Percentiles rank a stretch among this genome's conserved stretches.
phyloP scores from a whole-genome alignment of 352 stramenopile genomes.

The Phytophthora agathidicida region DNA sequence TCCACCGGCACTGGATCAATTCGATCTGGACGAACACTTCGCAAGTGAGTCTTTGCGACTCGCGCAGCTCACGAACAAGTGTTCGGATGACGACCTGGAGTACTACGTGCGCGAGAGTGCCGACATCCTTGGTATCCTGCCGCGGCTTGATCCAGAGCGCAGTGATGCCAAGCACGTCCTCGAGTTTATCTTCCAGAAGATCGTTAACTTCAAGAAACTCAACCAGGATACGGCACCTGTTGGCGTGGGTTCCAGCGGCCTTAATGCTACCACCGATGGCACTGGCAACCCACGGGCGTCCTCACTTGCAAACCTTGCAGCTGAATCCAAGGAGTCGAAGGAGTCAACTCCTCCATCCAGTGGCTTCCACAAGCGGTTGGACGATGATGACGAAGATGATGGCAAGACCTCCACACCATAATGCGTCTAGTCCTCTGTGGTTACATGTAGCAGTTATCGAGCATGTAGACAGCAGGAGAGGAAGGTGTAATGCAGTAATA shows the following conservation, averaged over 20 bases:
- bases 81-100: constrained; percentile 93
- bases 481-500: constrained; percentile 28
- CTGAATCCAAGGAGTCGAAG: constrained; percentile 28
- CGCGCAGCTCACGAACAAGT: constrained; percentile 96
- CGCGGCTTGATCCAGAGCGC: constrained; percentile 74
- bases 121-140: constrained; percentile 91
- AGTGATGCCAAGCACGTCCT: constrained; percentile 91
- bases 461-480: constrained; percentile 14
- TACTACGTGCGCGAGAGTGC: constrained; percentile 95
- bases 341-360: constrained; percentile 27
- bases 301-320: constrained; percentile 15
- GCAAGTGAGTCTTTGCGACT: constrained; percentile 92
- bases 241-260: constrained; percentile 18
- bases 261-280: constrained; percentile 12
- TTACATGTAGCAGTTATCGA: not conserved
- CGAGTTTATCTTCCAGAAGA: constrained; percentile 92
- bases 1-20: constrained; percentile 94
- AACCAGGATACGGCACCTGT: constrained; percentile 67
- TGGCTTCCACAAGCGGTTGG: constrained; percentile 34
- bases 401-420: constrained; percentile 58
- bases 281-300: constrained; percentile 14
- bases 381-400: constrained; percentile 56
- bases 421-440: constrained; percentile 6
- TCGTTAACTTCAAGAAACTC: constrained; percentile 95
- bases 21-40: constrained; percentile 98